Evolutionary conservation across 1,284 basidiomycete genomes (phyloP).

Genomic region (Cryptococcus sp.): DNA sequence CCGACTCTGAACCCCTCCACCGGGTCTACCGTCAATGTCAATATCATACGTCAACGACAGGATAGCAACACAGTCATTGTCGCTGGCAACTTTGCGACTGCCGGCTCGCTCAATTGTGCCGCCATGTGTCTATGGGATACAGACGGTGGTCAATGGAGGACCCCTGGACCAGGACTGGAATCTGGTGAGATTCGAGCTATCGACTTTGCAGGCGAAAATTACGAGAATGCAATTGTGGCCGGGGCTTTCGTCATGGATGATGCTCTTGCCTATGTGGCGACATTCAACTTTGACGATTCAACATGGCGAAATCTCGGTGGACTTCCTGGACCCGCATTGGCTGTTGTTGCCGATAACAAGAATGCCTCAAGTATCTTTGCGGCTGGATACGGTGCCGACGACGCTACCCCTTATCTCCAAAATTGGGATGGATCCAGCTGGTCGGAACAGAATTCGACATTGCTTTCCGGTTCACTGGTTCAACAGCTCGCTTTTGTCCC

Average conservation of each 20-base stretch:
- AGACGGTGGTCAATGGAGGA: slow-evolving; percentile 66
- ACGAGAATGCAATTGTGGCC: slow-evolving; percentile 61
- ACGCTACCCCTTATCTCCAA: slow-evolving; percentile 64
- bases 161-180: slow-evolving; percentile 72
- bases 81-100: slow-evolving; percentile 76
- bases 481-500: slow-evolving; percentile 88
- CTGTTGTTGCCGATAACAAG: slow-evolving; percentile 75
- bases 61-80: slow-evolving; percentile 68
- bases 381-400: slow-evolving; percentile 69
- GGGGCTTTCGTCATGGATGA: slow-evolving; percentile 70
- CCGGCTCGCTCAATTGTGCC: slow-evolving; percentile 69
- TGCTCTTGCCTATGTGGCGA: slow-evolving; percentile 62
- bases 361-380: slow-evolving; percentile 83
- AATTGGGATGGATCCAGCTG: slow-evolving; percentile 78
- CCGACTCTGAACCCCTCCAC: slow-evolving; percentile 57
- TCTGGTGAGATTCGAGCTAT: slow-evolving; percentile 72
- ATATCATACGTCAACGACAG: slow-evolving; percentile 65
- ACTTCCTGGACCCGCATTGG: slow-evolving; percentile 84
- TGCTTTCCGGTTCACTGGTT: slow-evolving; percentile 51
- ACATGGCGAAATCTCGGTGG: slow-evolving; percentile 75
- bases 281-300: slow-evolving; percentile 63
- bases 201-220: slow-evolving; percentile 64
- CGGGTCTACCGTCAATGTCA: slow-evolving; percentile 62
- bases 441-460: slow-evolving; percentile 54
- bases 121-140: slow-evolving; percentile 77